A percentile compares a stretch with the other conserved stretches of the same genome.
Evolutionary conservation across 805 yeast genomes (phyloP).

Genomic region (Diddensiella caesifluorescens): DNA sequence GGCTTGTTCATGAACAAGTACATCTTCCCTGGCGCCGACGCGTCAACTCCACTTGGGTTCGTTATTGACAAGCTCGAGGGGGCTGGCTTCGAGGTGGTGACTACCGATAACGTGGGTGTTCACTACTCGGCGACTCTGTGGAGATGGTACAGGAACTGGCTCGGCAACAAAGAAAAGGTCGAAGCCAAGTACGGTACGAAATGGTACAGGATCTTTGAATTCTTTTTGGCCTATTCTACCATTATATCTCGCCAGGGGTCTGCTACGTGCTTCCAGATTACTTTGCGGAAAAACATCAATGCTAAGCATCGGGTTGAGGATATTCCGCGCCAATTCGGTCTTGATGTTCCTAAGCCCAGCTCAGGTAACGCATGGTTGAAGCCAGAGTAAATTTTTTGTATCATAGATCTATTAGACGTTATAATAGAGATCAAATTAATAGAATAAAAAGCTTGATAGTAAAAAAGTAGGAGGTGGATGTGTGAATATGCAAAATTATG

Average conservation of each 20-base stretch:
- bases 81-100: slow-evolving; percentile 79
- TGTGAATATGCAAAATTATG: too few species aligned
- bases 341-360: slow-evolving; percentile 39
- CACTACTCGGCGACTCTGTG: slow-evolving; percentile 87
- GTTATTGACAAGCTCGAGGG: slow-evolving; percentile 72
- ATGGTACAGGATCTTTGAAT: slow-evolving; percentile 95
- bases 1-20: slow-evolving; percentile 95
- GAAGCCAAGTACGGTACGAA: slow-evolving; percentile 75
- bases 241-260: slow-evolving; percentile 89
- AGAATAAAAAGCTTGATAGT: too few species aligned
- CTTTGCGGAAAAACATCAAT: slow-evolving; percentile 84
- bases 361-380: slow-evolving; percentile 31
- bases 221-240: slow-evolving; percentile 74
- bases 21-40: slow-evolving; percentile 96
- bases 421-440: too few species aligned
- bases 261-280: slow-evolving; percentile 87
- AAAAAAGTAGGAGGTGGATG: too few species aligned
- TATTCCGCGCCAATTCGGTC: slow-evolving; percentile 71
- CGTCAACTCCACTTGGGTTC: slow-evolving; percentile 87
- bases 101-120: slow-evolving; percentile 85
- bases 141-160: slow-evolving; percentile 95
- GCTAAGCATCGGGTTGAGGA: slow-evolving; percentile 78
- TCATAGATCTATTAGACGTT: too few species aligned
- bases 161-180: slow-evolving; percentile 71
- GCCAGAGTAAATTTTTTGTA: slow-evolving; percentile 6